phyloP scores from a whole-genome alignment of 2,329 filamentous ascomycete species.

The Bipolaris victoriae region DNA sequence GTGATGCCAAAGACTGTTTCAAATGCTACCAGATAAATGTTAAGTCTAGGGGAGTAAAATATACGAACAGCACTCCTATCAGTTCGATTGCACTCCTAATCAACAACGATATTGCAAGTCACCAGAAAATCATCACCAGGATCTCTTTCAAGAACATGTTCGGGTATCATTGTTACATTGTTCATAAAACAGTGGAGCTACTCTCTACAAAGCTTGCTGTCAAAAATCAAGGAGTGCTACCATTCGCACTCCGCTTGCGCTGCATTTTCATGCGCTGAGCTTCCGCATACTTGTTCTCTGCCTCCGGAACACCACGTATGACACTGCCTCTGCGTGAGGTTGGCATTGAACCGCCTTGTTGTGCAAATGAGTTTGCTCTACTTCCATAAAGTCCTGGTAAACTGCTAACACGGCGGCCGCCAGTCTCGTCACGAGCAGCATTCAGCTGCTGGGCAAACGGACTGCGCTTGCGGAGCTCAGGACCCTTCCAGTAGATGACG shows the following conservation, averaged over 20 bases:
- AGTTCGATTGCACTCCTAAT: too few relatives aligned
- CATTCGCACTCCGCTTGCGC: slow-evolving; percentile 14
- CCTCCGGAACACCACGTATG: slow-evolving; percentile 26
- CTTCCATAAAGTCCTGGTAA: slow-evolving; percentile 42
- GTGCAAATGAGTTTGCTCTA: slow-evolving; percentile 36
- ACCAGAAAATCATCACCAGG: too few relatives aligned
- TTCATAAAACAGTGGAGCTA: too few relatives aligned
- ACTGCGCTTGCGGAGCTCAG: slow-evolving; percentile 58
- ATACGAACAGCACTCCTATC: too few relatives aligned
- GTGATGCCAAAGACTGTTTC: slow-evolving; percentile 19
- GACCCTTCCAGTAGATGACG: slow-evolving; percentile 62
- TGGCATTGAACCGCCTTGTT: slow-evolving; percentile 24
- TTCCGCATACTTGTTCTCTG: slow-evolving; percentile 20
- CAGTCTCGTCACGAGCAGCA: slow-evolving; percentile 39
- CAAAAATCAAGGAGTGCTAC: neutral
- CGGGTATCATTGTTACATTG: too few relatives aligned
- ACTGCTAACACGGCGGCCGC: slow-evolving; percentile 42
- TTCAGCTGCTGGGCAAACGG: slow-evolving; percentile 60
- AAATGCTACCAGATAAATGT: slow-evolving; percentile 23
- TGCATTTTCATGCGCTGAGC: slow-evolving; percentile 13
- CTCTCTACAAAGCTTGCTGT: too few relatives aligned
- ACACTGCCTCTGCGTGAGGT: slow-evolving; percentile 39
- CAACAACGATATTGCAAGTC: too few relatives aligned
- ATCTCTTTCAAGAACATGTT: too few relatives aligned
- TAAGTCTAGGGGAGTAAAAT: neutral